phyloP scores from a whole-genome alignment of 1,284 basidiomycete species.

The Sphagnurus paluster region DNA sequence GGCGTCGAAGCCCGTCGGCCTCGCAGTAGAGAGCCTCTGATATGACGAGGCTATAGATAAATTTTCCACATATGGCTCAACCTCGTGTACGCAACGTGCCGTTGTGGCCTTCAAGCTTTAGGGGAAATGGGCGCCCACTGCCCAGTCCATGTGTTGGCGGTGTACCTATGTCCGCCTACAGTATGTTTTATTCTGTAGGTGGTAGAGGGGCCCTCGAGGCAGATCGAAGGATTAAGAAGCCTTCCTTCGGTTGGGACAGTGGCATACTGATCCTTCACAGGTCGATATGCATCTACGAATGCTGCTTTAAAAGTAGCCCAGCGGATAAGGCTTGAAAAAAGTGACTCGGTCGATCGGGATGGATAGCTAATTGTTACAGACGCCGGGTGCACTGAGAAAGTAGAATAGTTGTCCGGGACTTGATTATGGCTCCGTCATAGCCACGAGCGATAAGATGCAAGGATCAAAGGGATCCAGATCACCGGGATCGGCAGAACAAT shows the following conservation, averaged over 20 bases:
- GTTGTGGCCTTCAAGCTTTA: conserved; percentile 1
- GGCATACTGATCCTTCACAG: not conserved
- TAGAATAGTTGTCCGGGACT: not conserved
- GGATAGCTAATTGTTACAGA: not conserved
- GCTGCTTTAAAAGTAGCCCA: not conserved
- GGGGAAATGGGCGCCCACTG: conserved; percentile 3
- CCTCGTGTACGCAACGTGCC: conserved; percentile 13
- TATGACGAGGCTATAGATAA: conserved; percentile 14
- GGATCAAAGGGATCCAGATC: conserved; percentile 8
- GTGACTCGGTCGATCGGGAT: not conserved
- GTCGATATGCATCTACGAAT: too few relatives aligned
- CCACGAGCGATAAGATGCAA: conserved; percentile 8
- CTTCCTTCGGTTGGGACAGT: not conserved
- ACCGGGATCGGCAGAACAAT: not conserved
- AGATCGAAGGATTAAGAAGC: conserved; percentile 3
- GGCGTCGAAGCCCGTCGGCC: conserved; percentile 8
- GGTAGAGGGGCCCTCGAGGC: conserved; percentile 3
- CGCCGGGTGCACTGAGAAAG: not conserved
- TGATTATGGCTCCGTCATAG: not conserved
- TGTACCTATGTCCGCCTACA: conserved; percentile 7
- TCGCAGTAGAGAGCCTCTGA: conserved; percentile 5
- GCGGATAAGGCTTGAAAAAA: too few relatives aligned
- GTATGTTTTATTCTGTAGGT: conserved; percentile 3
- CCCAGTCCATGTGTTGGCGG: conserved; percentile 7
- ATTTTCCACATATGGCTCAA: conserved; percentile 7